phyloP scores from a whole-genome alignment of 768 basidiomycete genomes.

The Lanmaoa pseudosensibilis region DNA sequence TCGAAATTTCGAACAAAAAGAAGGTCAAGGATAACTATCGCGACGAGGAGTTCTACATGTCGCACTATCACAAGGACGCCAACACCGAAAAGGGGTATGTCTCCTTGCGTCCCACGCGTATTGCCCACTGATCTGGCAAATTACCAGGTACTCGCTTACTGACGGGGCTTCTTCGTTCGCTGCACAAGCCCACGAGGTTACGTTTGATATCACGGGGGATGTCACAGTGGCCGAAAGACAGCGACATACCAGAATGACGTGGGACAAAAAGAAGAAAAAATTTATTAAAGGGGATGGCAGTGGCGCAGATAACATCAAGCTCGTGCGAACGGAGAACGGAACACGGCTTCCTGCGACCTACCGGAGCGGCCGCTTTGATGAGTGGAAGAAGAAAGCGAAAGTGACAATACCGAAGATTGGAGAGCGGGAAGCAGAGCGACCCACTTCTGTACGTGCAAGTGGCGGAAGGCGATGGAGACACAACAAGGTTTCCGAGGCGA shows the following conservation, averaged over 20 bases:
- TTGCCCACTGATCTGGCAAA: neutral
- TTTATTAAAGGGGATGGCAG: conserved; percentile 83
- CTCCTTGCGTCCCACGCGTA: neutral
- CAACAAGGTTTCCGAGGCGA: conserved; percentile 58
- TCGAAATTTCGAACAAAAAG: conserved; percentile 53
- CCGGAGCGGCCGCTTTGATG: conserved; percentile 90
- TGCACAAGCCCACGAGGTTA: conserved; percentile 74
- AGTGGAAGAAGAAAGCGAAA: conserved; percentile 85
- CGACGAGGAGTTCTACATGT: conserved; percentile 89
- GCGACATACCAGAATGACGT: conserved; percentile 61
- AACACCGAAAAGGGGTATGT: conserved; percentile 86
- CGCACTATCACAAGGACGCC: conserved; percentile 86
- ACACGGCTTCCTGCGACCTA: conserved; percentile 88
- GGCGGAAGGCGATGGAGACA: conserved; percentile 74
- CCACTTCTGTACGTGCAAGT: conserved; percentile 27
- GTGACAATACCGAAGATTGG: conserved; percentile 79
- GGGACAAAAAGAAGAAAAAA: conserved; percentile 97
- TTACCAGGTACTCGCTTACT: conserved; percentile 75
- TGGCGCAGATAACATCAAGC: conserved; percentile 91
- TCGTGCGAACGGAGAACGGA: conserved; percentile 92
- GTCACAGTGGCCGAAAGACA: conserved; percentile 56
- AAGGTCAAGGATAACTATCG: conserved; percentile 51
- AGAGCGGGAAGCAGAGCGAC: conserved; percentile 62
- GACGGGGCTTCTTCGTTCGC: conserved; percentile 87
- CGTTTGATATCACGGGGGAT: conserved; percentile 84